Evolutionary conservation across 1,284 basidiomycete genomes (phyloP), one percentile per base, ranked within the genome.

Genomic region (Lignosus rhinocerotis): DNA sequence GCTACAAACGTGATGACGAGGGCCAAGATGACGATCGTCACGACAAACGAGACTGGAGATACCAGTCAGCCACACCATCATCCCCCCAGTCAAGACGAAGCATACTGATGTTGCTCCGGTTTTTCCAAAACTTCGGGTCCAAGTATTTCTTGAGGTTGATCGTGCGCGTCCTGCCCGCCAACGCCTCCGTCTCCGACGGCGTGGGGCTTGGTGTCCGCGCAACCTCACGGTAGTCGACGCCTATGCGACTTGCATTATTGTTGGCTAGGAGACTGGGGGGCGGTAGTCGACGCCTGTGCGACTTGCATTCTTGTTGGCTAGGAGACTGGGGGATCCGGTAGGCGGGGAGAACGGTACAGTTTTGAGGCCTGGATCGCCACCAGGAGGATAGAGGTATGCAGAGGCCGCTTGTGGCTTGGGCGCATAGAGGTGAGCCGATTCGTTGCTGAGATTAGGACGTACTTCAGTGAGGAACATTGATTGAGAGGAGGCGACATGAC

Each of bases 1-100:
- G 86, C 70, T 0, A 82, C 78, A 72, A 88, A 79, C 32, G 87
- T 75, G 9, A 75, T 72, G 10, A 80, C 75, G 34, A 83, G 49
- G 17, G 78, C 74, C 14, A 67, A 60, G 59, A 57, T 47, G 10
- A 48, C 0, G 0, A 45, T 6, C 0, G 30, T 31, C 16, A 61
- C 51, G 45, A 44, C 6, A 1, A 38, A 8, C 32, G 38, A 36
- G 19, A 47, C 39, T 47, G 7, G n/a, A 25, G 16, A 1, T 1
- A 12, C 7, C 8, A 6, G 19, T 7, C 49, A 5, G 19, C 44
- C 3, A n/a, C 32, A 5, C 76, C 30, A 80, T 59, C 79, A 78
- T 12, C 6, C 6, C 6, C 79, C 62, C 72, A 80, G 39, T 74
- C 70, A 36, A 72, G 72, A 53, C 75, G 69, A 75, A 75, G 80